Base-by-base conservation (phyloP, 2,329 filamentous ascomycete species). In the Zymoseptoria passerinii region DNA sequence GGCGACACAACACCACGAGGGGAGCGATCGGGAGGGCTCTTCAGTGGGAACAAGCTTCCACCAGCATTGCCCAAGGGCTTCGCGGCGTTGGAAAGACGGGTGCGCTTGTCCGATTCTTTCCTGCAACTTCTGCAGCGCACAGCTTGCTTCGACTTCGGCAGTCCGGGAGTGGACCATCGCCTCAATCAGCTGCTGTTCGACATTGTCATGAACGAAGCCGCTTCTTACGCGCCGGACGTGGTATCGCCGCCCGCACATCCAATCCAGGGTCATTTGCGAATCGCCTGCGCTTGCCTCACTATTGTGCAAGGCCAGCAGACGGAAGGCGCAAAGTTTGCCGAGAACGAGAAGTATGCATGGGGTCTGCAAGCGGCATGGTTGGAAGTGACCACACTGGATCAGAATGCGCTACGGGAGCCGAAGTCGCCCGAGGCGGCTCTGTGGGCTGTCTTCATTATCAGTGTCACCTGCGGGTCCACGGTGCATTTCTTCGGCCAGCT, bases 391-490 rank as follows among this genome's bases (percentile, higher is more conserved):
- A 58, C 62, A 18, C 63, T 71, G 20, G 68, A 72, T 52, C 65
- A 65, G 28, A 58, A 60, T 19, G 65, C 64, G 13, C 56, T 71
- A 16, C 58, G 60, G 16, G 68, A 71, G 48, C 68, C 66, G 4
- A 68, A 71, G 27, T 66, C 68, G 8, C 67, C 68, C 4, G 67
- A 71, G 53, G 70, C 67, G 13, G 66, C 68, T 2, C 57, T 71
- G 13, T 72, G 70, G 70, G 68, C 68, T 9, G 60, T 70, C 3
- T 68, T 71, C 58, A 68, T 71, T 56, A 71, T 72, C 53, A 68
- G 66, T 50, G 69, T 72, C 8, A 71, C 70, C 4, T 70, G 69
- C 28, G 67, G 65, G 8, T 62, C 67, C 16, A 66, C 64, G 1
- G 63, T 65, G 27, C 54, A 54, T 5, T 63, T 65, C 59, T 68